A percentile compares a stretch with the other conserved stretches of the same genome.
Evolutionary conservation across 768 basidiomycete species (phyloP).

Genomic region (Solioccasus polychromus): DNA sequence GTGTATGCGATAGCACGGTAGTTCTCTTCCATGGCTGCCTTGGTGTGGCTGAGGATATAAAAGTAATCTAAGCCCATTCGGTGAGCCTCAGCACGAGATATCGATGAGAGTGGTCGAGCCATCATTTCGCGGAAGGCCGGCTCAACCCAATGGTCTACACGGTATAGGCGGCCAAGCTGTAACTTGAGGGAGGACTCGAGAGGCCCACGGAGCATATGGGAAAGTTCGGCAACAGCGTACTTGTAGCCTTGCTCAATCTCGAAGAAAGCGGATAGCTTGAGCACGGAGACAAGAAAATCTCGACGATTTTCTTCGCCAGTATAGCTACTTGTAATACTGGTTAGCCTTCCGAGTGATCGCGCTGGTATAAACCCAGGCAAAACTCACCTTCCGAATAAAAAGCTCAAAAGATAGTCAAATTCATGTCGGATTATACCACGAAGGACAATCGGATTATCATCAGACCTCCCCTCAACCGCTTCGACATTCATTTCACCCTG

Average conservation of each 20-base stretch:
- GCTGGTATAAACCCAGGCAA: neutral
- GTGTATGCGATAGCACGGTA: slow-evolving; percentile 5
- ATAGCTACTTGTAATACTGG: slow-evolving; percentile 7
- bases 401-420: slow-evolving; percentile 2
- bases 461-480: neutral
- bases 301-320: slow-evolving; percentile 1
- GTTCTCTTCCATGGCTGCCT: neutral
- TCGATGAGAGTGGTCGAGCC: slow-evolving; percentile 3
- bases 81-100: neutral
- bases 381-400: neutral
- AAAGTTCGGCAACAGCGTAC: slow-evolving; percentile 6
- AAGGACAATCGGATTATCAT: slow-evolving; percentile 5
- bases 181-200: neutral
- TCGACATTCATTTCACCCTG: neutral
- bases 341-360: too few relatives aligned
- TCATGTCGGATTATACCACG: neutral
- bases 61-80: slow-evolving; percentile 4
- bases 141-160: slow-evolving; percentile 10
- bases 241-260: slow-evolving; percentile 4
- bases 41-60: neutral
- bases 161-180: slow-evolving; percentile 3
- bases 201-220: rapidly evolving
- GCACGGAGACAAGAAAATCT: slow-evolving; percentile 2
- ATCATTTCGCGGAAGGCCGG: slow-evolving; percentile 4
- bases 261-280: slow-evolving; percentile 2